phyloP scores from a whole-genome alignment of 208 protist genomes.

The Vickermania spadyakhi region DNA sequence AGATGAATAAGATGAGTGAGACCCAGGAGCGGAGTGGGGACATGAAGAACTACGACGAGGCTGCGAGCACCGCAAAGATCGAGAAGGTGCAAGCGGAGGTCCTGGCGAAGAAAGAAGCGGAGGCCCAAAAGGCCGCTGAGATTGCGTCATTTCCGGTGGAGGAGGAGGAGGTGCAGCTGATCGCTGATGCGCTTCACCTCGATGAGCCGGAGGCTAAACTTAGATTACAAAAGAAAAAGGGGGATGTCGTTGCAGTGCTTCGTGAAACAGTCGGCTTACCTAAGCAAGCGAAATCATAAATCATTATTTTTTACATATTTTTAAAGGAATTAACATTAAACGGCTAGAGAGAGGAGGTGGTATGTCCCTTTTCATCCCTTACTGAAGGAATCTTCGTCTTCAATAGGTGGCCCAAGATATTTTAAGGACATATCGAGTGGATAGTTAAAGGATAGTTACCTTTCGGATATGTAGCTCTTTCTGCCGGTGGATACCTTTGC shows the following conservation, averaged over 20 bases:
- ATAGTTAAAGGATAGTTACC: too few species aligned
- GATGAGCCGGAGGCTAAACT: conserved; percentile 21
- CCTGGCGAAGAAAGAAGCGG: conserved; percentile 40
- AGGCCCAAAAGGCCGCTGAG: conserved; percentile 42
- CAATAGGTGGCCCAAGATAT: too few species aligned
- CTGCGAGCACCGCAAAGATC: conserved; percentile 58
- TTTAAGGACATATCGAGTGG: too few species aligned
- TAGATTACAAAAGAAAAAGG: conserved; percentile 45
- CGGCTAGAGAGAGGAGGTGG: too few species aligned
- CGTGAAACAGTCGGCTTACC: conserved; percentile 56
- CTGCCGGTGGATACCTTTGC: too few species aligned
- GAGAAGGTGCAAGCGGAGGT: conserved; percentile 53
- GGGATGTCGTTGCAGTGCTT: conserved; percentile 43
- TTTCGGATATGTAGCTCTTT: too few species aligned
- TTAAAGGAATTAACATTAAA: too few species aligned
- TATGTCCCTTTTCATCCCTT: too few species aligned
- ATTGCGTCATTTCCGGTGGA: conserved; percentile 24
- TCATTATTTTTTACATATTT: too few species aligned
- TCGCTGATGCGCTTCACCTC: conserved; percentile 31
- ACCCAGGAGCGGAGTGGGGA: conserved; percentile 52
- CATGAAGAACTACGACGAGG: conserved; percentile 64
- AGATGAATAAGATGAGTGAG: conserved; percentile 61
- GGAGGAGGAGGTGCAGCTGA: conserved; percentile 37
- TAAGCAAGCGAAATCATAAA: conserved; percentile 10
- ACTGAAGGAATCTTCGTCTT: too few species aligned